These are phyloP conservation scores for Cymbidium sinense DNA, from an alignment of 106 monocot genomes.

Conservation along the genomic window DNA sequence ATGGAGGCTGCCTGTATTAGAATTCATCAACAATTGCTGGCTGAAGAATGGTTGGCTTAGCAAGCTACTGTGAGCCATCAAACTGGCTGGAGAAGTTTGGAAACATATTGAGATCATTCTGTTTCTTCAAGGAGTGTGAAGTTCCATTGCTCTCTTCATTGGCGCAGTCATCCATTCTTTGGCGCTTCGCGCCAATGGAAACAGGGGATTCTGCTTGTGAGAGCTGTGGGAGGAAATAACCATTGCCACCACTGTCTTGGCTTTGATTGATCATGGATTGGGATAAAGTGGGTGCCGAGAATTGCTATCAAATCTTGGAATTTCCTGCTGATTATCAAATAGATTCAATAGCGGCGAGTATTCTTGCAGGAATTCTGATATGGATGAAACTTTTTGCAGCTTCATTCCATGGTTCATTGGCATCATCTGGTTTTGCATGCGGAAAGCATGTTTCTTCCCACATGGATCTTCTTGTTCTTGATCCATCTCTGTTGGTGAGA, in stretches of 20 bases:
- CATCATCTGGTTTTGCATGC: neutral
- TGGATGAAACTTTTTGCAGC: slow-evolving; percentile 31
- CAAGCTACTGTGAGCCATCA: slow-evolving; percentile 16
- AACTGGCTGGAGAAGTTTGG: slow-evolving; percentile 14
- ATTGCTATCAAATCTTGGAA: slow-evolving; percentile 11
- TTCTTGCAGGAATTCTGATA: slow-evolving; percentile 33
- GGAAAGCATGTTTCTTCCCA: slow-evolving; percentile 22
- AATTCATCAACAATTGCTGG: slow-evolving; percentile 9
- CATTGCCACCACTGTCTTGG: neutral
- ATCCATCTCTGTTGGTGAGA: slow-evolving; percentile 18
- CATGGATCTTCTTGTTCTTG: slow-evolving; percentile 37
- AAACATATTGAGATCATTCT: slow-evolving; percentile 7
- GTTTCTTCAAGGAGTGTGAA: slow-evolving; percentile 11
- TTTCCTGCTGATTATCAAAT: slow-evolving; percentile 27
- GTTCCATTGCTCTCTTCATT: slow-evolving; percentile 5
- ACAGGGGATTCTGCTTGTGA: slow-evolving; percentile 12
- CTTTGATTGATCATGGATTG: slow-evolving; percentile 4
- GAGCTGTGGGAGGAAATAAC: slow-evolving; percentile 16
- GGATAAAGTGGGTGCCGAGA: slow-evolving; percentile 9
- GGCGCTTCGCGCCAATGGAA: slow-evolving; percentile 15
- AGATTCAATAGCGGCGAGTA: slow-evolving; percentile 26
- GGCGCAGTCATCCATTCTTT: slow-evolving; percentile 5
- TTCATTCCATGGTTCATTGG: neutral
- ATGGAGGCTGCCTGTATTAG: slow-evolving; percentile 7
- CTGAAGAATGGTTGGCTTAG: slow-evolving; percentile 17